These are phyloP conservation scores for Aspergillus ochraceus DNA, from an alignment of 2,329 filamentous ascomycete species.

Conservation along the genomic window DNA sequence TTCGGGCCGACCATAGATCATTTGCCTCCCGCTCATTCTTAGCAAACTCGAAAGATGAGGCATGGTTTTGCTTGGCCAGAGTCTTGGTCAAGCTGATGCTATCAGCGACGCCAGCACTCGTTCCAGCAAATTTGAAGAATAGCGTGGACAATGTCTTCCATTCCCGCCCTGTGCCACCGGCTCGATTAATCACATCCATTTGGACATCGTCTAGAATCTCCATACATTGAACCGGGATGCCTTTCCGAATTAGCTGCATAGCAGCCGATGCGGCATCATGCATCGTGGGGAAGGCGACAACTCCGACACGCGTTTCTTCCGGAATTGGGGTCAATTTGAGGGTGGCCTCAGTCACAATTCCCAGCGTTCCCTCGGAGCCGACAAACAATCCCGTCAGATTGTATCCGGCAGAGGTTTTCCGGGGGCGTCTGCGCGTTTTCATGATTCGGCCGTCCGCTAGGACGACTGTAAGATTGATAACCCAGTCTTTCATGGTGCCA, in stretches of 20 bases:
- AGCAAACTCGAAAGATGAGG: conserved; percentile 57
- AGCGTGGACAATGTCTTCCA: conserved; percentile 44
- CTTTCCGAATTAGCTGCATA: conserved; percentile 62
- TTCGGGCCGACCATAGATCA: conserved; percentile 61
- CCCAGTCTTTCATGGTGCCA: conserved; percentile 76
- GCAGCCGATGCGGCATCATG: conserved; percentile 64
- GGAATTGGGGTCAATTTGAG: conserved; percentile 67
- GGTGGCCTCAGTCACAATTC: conserved; percentile 69
- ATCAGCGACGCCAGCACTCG: conserved; percentile 73
- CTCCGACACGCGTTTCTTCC: conserved; percentile 63
- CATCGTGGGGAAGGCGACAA: conserved; percentile 61
- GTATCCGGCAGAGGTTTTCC: conserved; percentile 71
- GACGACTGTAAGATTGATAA: conserved; percentile 69
- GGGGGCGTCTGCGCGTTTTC: conserved; percentile 66
- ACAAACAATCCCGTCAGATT: conserved; percentile 69
- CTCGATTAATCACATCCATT: conserved; percentile 67
- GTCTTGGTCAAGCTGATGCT: conserved; percentile 69
- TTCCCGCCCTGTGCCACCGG: conserved; percentile 57
- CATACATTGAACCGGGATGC: conserved; percentile 68
- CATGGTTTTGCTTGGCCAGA: conserved; percentile 64
- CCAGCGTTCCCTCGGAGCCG: conserved; percentile 70
- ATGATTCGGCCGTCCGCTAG: conserved; percentile 68
- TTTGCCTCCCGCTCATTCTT: conserved; percentile 55
- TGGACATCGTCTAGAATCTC: conserved; percentile 62
- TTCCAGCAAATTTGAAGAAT: conserved; percentile 67